Evolutionary conservation across 2,329 filamentous ascomycete genomes (phyloP), one percentile per base, ranked within the genome.

Genomic region (Alternaria sp.): DNA sequence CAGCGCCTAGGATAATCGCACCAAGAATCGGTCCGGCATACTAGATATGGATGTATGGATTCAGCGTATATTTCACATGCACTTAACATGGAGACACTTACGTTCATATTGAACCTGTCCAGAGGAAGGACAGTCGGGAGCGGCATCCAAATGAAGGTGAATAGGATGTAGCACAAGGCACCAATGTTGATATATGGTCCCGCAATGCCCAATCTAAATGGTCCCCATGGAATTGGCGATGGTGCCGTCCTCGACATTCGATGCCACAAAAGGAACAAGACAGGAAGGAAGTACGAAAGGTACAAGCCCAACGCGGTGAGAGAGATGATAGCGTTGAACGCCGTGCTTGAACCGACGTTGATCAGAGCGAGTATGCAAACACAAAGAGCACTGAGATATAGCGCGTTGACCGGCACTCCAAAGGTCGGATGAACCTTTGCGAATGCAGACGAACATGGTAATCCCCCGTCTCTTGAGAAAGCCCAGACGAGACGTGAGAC

Each of bases 401-500:
- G 54, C 12, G 71, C 65, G 30, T 67, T 67, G 12, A 71, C 39
- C 7, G 71, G 69, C 36, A 55, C 28, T n/a, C 65, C 63, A 16
- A 71, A 57, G 9, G 14, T 64, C 1, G 68, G 62, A 47, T 72
- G 61, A 2, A 74, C 67, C 41, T 68, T 67, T 26, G 75, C 24
- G 67, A 76, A 46, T 62, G 71, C 11, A 62, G 62, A n/a, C 65
- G 65, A 57, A 66, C 69, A 73, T 0, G 81, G 82, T 0, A 83
- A 69, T 3, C 79, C 82, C 2, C 28, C 28, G 28, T 30, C 28
- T 30, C 80, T 67, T 8, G 82, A 79, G 75, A 83, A 85, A 0
- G 82, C 82, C 82, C 82, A 84, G 5, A 30, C 5, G 28, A 30
- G 28, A 11, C 83, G 79, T 0, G 81, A 82, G 0, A 80, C 81